Evolutionary conservation across 345 rosid species (phyloP).

Genomic region (Melastoma malabathricum): DNA sequence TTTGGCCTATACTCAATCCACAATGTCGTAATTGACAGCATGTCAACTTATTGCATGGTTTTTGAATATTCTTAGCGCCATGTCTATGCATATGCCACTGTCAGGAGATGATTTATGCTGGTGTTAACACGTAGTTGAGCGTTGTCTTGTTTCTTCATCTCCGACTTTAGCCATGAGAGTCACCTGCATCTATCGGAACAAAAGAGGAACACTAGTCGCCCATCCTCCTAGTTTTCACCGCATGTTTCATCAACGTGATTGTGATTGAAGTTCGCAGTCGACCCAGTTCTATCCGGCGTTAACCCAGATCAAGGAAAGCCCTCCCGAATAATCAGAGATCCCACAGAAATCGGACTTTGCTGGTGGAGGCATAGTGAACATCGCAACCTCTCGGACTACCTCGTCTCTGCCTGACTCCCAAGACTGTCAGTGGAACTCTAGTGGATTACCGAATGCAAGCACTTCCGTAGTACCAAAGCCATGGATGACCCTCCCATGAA

Average conservation of each 20-base stretch:
- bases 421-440: neutral
- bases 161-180: no score
- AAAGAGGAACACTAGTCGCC: neutral
- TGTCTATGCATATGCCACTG: no score
- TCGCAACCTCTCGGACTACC: neutral
- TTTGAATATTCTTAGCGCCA: no score
- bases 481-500: no score
- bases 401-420: neutral
- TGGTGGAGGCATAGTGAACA: neutral
- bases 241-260: neutral
- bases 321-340: neutral
- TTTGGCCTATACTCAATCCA: no score
- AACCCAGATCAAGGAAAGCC: neutral
- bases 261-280: neutral
- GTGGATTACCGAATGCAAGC: neutral
- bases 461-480: constrained; percentile 1
- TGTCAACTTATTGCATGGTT: no score
- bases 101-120: no score
- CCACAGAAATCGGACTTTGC: constrained; percentile 5
- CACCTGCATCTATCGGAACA: no score
- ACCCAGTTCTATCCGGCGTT: no score
- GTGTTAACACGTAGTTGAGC: no score
- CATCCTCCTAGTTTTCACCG: neutral
- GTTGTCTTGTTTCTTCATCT: no score
- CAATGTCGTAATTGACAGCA: no score